Percentiles rank a stretch among this genome's conserved stretches.
Conservation (phyloP, 2,329 filamentous ascomycete species). For the Xylaria sp. region DNA sequence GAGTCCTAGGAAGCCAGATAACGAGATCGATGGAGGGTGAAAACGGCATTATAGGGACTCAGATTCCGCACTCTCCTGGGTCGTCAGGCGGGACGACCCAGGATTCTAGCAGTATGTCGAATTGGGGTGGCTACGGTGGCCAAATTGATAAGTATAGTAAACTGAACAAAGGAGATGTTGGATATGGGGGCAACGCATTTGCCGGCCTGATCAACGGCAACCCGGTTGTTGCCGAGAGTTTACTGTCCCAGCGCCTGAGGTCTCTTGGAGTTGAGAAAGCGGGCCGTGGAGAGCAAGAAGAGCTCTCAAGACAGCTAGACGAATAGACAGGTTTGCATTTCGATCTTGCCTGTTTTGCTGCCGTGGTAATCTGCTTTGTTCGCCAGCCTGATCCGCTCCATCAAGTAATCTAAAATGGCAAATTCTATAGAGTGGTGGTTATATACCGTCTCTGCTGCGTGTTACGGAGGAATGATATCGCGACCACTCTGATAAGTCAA, state of each 20-base stretch:
- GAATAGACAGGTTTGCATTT: constrained; percentile 22
- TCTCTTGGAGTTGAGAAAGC: constrained; percentile 64
- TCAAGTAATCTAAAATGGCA: background rate
- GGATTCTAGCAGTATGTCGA: constrained; percentile 49
- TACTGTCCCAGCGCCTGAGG: constrained; percentile 76
- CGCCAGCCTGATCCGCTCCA: background rate
- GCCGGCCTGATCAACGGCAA: constrained; percentile 52
- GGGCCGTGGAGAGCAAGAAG: constrained; percentile 9
- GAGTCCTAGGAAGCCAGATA: constrained; percentile 50
- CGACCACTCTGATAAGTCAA: too few relatives aligned
- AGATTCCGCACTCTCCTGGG: constrained; percentile 41
- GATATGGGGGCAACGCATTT: constrained; percentile 70
- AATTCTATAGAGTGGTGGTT: background rate
- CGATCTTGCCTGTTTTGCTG: background rate
- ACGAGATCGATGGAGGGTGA: constrained; percentile 49
- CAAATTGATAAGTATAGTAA: constrained; percentile 69
- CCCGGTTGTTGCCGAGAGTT: constrained; percentile 66
- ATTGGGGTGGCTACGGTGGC: constrained; percentile 30
- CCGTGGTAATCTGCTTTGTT: background rate
- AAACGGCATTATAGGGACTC: constrained; percentile 42
- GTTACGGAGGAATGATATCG: too few relatives aligned
- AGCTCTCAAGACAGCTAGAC: background rate
- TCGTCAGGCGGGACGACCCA: constrained; percentile 50
- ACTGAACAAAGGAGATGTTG: constrained; percentile 71
- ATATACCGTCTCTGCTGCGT: background rate